Base-by-base conservation (phyloP, 2,329 filamentous ascomycete genomes). In the Xylariaceae sp. region DNA sequence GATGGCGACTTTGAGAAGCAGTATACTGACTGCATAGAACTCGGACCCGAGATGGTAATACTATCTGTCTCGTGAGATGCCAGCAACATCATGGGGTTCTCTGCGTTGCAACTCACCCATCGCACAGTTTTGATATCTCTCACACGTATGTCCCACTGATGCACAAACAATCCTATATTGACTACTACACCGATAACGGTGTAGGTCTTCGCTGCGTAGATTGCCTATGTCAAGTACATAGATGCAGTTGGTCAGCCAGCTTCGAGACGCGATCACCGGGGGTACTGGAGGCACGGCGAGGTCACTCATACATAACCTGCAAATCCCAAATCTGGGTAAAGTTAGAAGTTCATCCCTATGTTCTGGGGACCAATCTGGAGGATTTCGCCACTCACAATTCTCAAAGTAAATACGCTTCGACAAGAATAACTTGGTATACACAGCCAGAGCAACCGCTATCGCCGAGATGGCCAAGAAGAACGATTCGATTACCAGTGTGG, bases 111-210 rank as follows among this genome's bases (percentile, higher is more conserved):
- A 36, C 38, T 31, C 13, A 45, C 42, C 9, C 40, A 50, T 9
- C 47, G 29, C 2, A 44, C 31, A 12, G 29, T 32, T 13, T 39
- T 23, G 34, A 52, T 35, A 14, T 52, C 41, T 27, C 36, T 44
- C 3, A 45, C 5, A 2, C 40, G 43, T 14, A 52, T 33, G 29
- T 52, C 41, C 50, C 50, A 52, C 17, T 45, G 43, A 16, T 52
- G 48, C 4, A 50, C 43, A 13, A 50, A 52, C 4, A 38, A 29
- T 2, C 50, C 50, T 9, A 40, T 38, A 4, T 36, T 30, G 2
- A 34, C 18, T 9, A 42, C 27, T 9, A 51, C 13, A 6, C 32
- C 38, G 21, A 46, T 48, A 3, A 32, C 40, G n/a, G 41, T 28
- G 23, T 50, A 48, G 21, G 47, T 38, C 18, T 40, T 38, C 16